These are phyloP conservation scores for Ogataea sp. DNA, from an alignment of 805 yeast genomes.

Conservation along the genomic window DNA sequence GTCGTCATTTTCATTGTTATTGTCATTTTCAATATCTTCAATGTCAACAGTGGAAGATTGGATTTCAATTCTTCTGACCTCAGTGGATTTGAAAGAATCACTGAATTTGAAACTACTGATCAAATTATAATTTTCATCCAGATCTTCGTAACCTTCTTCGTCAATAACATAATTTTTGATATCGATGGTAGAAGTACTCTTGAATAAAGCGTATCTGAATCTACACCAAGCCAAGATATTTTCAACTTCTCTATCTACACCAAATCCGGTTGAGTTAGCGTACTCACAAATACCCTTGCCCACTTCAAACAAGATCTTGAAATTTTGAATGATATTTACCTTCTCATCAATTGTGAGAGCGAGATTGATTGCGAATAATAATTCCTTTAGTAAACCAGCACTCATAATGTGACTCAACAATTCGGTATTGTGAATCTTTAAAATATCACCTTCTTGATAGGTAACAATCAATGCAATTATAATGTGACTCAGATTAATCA, in stretches of 20 bases:
- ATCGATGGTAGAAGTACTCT: constrained; percentile 42
- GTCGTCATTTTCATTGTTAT: constrained; percentile 2
- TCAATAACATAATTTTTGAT: constrained; percentile 36
- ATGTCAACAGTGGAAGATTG: constrained; percentile 6
- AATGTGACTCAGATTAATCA: constrained; percentile 12
- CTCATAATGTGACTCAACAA: constrained; percentile 14
- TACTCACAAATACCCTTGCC: constrained; percentile 16
- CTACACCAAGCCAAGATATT: constrained; percentile 22
- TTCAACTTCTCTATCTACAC: constrained; percentile 12
- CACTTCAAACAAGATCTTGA: constrained; percentile 16
- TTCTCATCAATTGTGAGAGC: constrained; percentile 23
- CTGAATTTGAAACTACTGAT: constrained; percentile 16
- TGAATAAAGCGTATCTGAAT: constrained; percentile 29
- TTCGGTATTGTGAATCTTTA: constrained; percentile 5
- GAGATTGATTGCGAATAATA: constrained; percentile 17
- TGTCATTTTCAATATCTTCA: constrained; percentile 8
- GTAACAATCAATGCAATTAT: constrained; percentile 10
- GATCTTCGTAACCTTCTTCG: constrained; percentile 36
- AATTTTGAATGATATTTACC: constrained; percentile 19
- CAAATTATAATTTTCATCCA: constrained; percentile 20
- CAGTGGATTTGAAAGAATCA: constrained; percentile 17
- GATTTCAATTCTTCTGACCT: constrained; percentile 19
- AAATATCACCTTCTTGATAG: constrained; percentile 5
- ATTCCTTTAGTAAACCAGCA: constrained; percentile 16
- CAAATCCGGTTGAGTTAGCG: constrained; percentile 1